Conservation (phyloP, 768 basidiomycete genomes). For the Pleurotus sapidus region DNA sequence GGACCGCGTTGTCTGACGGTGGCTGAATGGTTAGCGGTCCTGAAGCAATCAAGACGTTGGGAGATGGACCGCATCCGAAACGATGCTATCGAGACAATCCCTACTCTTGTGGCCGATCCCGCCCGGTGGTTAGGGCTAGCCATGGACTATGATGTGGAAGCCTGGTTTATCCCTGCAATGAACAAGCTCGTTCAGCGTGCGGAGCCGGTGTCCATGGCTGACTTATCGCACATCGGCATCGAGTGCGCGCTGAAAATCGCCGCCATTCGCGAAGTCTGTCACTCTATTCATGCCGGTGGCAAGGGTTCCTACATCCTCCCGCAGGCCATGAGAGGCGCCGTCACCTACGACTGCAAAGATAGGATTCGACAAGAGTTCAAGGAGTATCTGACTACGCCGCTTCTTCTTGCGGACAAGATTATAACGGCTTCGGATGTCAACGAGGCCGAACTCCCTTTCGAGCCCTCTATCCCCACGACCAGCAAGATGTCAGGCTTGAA, state of each 20-base stretch:
- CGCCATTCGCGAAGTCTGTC: not conserved
- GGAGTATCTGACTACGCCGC: too few relatives aligned
- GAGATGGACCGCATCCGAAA: constrained; percentile 13
- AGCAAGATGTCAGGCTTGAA: too few relatives aligned
- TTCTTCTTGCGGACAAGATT: too few relatives aligned
- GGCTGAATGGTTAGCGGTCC: constrained; percentile 18
- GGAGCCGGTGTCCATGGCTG: constrained; percentile 20
- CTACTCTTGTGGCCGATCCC: constrained; percentile 11
- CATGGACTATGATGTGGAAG: constrained; percentile 23
- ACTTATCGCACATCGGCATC: constrained; percentile 25
- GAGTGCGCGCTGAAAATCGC: constrained; percentile 20
- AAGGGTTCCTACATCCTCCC: too few relatives aligned
- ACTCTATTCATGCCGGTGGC: not conserved
- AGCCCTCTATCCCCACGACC: too few relatives aligned
- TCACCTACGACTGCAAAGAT: too few relatives aligned
- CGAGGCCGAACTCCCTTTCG: too few relatives aligned
- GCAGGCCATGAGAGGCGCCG: too few relatives aligned
- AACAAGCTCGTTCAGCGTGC: constrained; percentile 19
- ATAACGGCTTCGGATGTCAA: too few relatives aligned
- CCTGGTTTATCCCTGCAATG: constrained; percentile 31
- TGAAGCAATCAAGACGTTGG: constrained; percentile 8
- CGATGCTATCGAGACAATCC: constrained; percentile 17
- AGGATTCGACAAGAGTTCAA: too few relatives aligned
- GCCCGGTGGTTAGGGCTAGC: constrained; percentile 28
- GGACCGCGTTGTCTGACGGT: constrained; percentile 11